These are phyloP conservation scores for Phytophthora aleatoria DNA, from an alignment of 352 stramenopile species.

Conservation along the genomic window DNA sequence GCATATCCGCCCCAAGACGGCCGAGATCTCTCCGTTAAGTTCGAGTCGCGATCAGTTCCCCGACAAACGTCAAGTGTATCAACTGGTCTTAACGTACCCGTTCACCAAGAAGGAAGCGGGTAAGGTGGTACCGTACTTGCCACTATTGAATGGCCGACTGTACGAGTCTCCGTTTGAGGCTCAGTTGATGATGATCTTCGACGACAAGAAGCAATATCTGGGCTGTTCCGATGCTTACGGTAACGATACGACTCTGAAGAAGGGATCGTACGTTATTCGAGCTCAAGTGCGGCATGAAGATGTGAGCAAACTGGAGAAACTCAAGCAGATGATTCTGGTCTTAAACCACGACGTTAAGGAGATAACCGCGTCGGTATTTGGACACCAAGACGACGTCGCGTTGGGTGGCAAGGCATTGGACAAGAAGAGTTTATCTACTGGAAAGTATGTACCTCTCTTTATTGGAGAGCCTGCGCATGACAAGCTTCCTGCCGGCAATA, in stretches of 20 bases:
- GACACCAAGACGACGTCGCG: conserved; percentile 68
- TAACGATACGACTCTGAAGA: conserved; percentile 82
- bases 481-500: conserved; percentile 63
- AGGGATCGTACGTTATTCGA: conserved; percentile 80
- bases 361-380: conserved; percentile 60
- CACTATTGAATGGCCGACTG: conserved; percentile 83
- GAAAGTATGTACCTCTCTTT: conserved; percentile 77
- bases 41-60: conserved; percentile 83
- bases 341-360: conserved; percentile 80
- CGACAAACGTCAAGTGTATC: conserved; percentile 88
- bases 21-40: conserved; percentile 80
- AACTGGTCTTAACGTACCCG: conserved; percentile 90
- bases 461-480: conserved; percentile 72
- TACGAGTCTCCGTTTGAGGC: conserved; percentile 94
- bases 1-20: conserved; percentile 76
- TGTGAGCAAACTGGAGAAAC: conserved; percentile 76
- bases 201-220: conserved; percentile 93
- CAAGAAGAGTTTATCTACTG: conserved; percentile 47
- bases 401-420: conserved; percentile 63
- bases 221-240: conserved; percentile 87
- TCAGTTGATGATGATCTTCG: conserved; percentile 94
- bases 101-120: conserved; percentile 86
- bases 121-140: conserved; percentile 83
- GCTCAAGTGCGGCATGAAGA: conserved; percentile 85
- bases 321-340: conserved; percentile 84